Conservation (phyloP, 2,329 filamentous ascomycete genomes). For the Trichoderma brevicompactum region DNA sequence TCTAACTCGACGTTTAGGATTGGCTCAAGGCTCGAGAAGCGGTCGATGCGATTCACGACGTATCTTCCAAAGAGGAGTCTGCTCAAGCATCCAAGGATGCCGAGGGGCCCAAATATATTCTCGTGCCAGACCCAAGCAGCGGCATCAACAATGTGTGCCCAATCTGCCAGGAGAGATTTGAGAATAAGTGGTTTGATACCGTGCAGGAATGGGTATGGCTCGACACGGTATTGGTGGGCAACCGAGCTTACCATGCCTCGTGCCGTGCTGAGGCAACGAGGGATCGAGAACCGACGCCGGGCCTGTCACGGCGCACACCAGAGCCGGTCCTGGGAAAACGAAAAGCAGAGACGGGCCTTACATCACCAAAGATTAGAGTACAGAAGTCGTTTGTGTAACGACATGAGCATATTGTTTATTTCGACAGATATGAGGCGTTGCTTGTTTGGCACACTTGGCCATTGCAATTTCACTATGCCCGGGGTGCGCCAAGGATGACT, state of each 20-base stretch:
- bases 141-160: conserved; percentile 80
- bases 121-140: conserved; percentile 77
- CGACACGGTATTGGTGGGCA: conserved; percentile 79
- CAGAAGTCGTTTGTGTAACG: conserved; percentile 43
- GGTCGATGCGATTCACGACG: conserved; percentile 65
- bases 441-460: not conserved
- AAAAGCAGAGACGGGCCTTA: conserved; percentile 67
- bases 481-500: not conserved
- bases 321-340: conserved; percentile 73
- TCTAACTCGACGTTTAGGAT: conserved; percentile 57
- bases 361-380: conserved; percentile 45
- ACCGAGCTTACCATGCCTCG: conserved; percentile 83
- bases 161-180: conserved; percentile 94
- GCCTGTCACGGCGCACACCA: conserved; percentile 56
- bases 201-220: conserved; percentile 97
- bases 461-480: not conserved
- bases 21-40: conserved; percentile 87
- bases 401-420: conserved; percentile 7
- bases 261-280: conserved; percentile 84
- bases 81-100: conserved; percentile 45
- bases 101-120: conserved; percentile 68
- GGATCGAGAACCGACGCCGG: conserved; percentile 57
- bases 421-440: not conserved
- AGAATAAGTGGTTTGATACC: conserved; percentile 88
- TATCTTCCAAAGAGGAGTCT: conserved; percentile 40